Conservation (phyloP, 805 yeast genomes). For the Nakazawaea siamensis region DNA sequence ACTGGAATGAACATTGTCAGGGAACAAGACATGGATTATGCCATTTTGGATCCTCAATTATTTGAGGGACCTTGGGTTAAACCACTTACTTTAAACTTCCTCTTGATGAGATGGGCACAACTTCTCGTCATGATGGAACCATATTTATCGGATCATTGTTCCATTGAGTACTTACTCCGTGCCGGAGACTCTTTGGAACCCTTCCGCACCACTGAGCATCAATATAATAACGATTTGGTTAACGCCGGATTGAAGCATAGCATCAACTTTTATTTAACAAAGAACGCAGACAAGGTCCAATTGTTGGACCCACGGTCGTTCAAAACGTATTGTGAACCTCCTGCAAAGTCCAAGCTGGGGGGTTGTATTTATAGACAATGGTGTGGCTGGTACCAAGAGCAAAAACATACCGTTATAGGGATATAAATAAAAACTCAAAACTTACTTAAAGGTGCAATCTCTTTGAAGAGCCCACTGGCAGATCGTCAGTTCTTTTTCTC, state of each 20-base stretch:
- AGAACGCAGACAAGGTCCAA: constrained; percentile 1
- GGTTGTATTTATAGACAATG: constrained; percentile 7
- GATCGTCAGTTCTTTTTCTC: neutral
- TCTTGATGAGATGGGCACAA: constrained; percentile 49
- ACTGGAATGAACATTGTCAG: constrained; percentile 7
- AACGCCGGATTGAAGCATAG: constrained; percentile 18
- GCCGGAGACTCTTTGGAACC: constrained; percentile 18
- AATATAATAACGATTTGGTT: constrained; percentile 26
- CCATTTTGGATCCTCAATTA: constrained; percentile 17
- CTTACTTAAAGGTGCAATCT: too few species aligned
- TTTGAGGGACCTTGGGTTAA: constrained; percentile 34
- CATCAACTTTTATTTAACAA: constrained; percentile 1
- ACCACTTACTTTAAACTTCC: constrained; percentile 48
- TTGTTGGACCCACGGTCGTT: constrained; percentile 5
- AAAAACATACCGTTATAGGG: neutral
- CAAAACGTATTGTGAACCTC: constrained; percentile 7
- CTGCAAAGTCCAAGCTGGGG: constrained; percentile 2
- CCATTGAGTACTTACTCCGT: constrained; percentile 38
- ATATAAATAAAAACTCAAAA: neutral
- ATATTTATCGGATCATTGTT: constrained; percentile 26
- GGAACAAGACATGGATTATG: neutral
- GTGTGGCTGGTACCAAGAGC: constrained; percentile 11
- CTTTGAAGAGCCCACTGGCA: too few species aligned
- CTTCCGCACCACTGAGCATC: constrained; percentile 32
- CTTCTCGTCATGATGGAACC: constrained; percentile 27